Evolutionary conservation across 441 rosid genomes (phyloP).

Genomic region (Eruca vesicaria): DNA sequence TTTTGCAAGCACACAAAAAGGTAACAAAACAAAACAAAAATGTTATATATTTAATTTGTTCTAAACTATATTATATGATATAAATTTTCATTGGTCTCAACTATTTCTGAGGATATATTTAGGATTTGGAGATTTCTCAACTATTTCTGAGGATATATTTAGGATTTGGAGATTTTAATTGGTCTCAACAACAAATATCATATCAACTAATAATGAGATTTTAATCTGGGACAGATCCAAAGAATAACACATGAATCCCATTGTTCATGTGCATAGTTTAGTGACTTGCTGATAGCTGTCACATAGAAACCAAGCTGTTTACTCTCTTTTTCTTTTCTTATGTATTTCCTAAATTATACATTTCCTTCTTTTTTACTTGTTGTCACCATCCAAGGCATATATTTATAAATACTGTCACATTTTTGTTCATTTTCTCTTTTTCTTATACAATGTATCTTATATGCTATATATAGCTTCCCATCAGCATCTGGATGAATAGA

Average conservation of each 20-base stretch:
- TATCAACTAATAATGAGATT: neutral
- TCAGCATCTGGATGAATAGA: slow-evolving; percentile 13
- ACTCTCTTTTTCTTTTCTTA: slow-evolving; percentile 17
- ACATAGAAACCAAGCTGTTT: slow-evolving; percentile 17
- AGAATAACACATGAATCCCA: slow-evolving; percentile 37
- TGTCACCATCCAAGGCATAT: slow-evolving; percentile 22
- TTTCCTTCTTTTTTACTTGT: neutral
- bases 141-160: neutral
- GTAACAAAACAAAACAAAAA: neutral
- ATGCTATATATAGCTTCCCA: slow-evolving; percentile 13
- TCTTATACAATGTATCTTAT: slow-evolving; percentile 10
- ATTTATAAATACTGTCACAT: neutral
- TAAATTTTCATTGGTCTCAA: no score
- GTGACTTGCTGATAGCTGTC: slow-evolving; percentile 38
- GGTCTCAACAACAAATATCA: neutral
- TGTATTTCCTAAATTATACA: slow-evolving; percentile 16
- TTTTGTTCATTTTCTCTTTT: neutral
- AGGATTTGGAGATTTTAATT: neutral
- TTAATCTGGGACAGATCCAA: slow-evolving; percentile 25
- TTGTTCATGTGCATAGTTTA: slow-evolving; percentile 35
- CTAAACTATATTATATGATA: no score
- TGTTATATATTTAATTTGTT: neutral
- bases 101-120: neutral
- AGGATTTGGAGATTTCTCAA: neutral
- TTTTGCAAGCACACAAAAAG: neutral